A percentile compares a stretch with the other conserved stretches of the same genome.
Conservation (phyloP, 2,329 filamentous ascomycete genomes). For the Neofusicoccum kwambonambiense region DNA sequence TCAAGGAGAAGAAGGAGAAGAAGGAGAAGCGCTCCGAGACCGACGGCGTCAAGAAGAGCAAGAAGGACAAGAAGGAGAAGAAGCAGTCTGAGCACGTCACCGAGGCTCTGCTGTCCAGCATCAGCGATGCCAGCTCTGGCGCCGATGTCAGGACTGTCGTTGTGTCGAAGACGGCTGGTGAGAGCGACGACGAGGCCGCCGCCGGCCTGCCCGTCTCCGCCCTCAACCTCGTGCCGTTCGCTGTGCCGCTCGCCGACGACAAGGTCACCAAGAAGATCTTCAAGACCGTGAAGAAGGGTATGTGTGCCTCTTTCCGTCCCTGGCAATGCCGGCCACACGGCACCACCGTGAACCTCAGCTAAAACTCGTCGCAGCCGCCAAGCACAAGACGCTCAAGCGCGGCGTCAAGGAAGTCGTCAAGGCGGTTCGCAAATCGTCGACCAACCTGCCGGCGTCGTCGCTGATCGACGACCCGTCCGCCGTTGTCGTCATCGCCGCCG, state of each 20-base stretch:
- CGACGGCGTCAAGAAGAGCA: constrained; percentile 44
- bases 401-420: constrained; percentile 99
- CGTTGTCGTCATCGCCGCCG: constrained; percentile 88
- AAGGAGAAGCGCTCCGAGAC: constrained; percentile 63
- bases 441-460: constrained; percentile 62
- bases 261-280: constrained; percentile 69
- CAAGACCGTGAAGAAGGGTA: constrained; percentile 63
- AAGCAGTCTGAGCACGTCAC: constrained; percentile 46
- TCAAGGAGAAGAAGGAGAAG: constrained; percentile 58
- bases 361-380: constrained; percentile 65
- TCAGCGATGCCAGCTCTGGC: constrained; percentile 50
- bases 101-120: constrained; percentile 53
- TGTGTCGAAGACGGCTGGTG: constrained; percentile 60
- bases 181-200: constrained; percentile 60
- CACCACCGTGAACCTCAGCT: constrained; percentile 16
- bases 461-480: constrained; percentile 57
- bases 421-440: constrained; percentile 85
- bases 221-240: constrained; percentile 74
- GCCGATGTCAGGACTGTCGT: constrained; percentile 7
- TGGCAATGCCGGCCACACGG: constrained; percentile 15
- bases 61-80: constrained; percentile 42
- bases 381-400: constrained; percentile 92
- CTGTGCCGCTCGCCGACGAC: constrained; percentile 75
- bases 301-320: constrained; percentile 21
- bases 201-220: constrained; percentile 39